Evolutionary conservation across 257 asterid species (phyloP).

Genomic region (Petrea volubilis): DNA sequence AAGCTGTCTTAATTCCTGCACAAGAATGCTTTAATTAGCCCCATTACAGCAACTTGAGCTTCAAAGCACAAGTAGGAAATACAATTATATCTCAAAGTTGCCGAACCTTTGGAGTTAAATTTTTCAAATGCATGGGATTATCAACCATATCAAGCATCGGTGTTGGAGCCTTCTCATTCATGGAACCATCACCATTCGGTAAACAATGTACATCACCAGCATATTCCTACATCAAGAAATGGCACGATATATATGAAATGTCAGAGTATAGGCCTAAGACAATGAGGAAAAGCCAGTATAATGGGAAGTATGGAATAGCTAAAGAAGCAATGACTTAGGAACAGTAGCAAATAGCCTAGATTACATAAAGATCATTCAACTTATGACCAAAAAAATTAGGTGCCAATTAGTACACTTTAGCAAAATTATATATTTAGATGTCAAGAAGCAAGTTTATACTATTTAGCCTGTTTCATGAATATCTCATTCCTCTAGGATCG

Average conservation of each 20-base stretch:
- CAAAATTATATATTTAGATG: not conserved
- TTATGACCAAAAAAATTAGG: not conserved
- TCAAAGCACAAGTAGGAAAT: not conserved
- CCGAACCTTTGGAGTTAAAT: constrained; percentile 65
- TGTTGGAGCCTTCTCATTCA: constrained; percentile 49
- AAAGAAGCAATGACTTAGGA: too few species aligned
- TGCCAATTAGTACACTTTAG: not conserved
- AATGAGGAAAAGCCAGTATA: too few species aligned
- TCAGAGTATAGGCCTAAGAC: too few species aligned
- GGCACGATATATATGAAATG: not conserved
- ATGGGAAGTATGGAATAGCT: not conserved
- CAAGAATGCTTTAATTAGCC: constrained; percentile 20
- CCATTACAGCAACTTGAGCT: not conserved
- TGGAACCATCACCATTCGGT: constrained; percentile 36
- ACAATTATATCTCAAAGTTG: constrained; percentile 3
- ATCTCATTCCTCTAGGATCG: not conserved
- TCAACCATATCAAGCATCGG: constrained; percentile 80
- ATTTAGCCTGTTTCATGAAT: not conserved
- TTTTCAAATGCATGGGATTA: constrained; percentile 72
- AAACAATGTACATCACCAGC: constrained; percentile 38
- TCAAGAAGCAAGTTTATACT: not conserved
- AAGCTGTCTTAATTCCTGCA: constrained; percentile 85
- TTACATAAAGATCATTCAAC: not conserved
- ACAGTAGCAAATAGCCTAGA: too few species aligned
- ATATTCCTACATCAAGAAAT: constrained; percentile 46